Base-by-base conservation (phyloP, 208 protist species). In the Leishmania amazonensis region DNA sequence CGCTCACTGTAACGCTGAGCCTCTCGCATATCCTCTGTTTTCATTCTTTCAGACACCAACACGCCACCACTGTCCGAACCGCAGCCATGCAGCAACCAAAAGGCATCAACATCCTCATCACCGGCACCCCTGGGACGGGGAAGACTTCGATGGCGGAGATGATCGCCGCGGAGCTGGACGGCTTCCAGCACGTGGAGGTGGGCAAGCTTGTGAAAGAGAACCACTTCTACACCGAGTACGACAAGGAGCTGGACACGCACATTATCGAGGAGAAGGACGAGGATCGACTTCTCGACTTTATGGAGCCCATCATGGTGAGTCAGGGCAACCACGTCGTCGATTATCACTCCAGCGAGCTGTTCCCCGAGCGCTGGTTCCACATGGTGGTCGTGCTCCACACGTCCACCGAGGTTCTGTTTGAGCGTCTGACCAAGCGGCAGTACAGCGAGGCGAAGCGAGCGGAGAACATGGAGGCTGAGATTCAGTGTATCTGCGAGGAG, bases 391-490 rank as follows among this genome's bases (percentile, higher is more conserved):
- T 99, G 17, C 90, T 99, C 71, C 87, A 97, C 60, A 80, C 96
- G 31, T 95, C 98, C 45, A 99, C 95, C 49, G 89, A 90, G 80
- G 67, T 94, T 35, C 90, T 99, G 1, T 99, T 96, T 84, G 92
- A 99, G 62, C 91, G 99, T 19, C 89, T 99, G 35, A 85, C 81
- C 31, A 93, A 88, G 31, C 96, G 98, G 57, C 88, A 92, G 62
- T 99, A 99, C 90, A 91, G 84, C 71, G 83, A 96, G 49, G 87
- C 89, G 38, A 99, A 99, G 87, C 89, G 98, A 28, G 74, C 89
- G n/a, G 98, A 99, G 71, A 99, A 99, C 89, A 93, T 99, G 65
- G 96, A 99, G 89, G 96, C 95, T 58, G 99, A 99, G 85, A 99
- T 99, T 85, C 98, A 99, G 89, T 91, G 97, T 78, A 91, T 99